Base-by-base conservation (phyloP, 2,329 filamentous ascomycete genomes). In the Cercospora sesami region DNA sequence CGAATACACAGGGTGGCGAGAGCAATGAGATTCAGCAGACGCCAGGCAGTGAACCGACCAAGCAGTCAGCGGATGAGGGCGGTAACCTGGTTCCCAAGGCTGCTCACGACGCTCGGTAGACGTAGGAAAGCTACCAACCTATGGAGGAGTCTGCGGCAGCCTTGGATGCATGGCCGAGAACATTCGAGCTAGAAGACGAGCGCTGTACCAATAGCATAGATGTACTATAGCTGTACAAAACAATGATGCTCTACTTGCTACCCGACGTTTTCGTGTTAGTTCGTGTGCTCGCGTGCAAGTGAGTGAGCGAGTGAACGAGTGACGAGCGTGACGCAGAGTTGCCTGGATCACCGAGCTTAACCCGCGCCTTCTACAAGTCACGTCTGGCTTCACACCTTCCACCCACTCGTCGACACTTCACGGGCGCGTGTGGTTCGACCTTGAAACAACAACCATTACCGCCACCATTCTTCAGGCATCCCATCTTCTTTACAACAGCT, bases 141-240 rank as follows among this genome's bases (percentile, higher is more conserved):
- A 28, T 26, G 12, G 18, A 5, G 12, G 23, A 53, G 23, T 28
- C 48, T 28, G 23, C 48, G 21, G 48, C 48, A 5, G 12, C 14
- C 10, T 23, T 53, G 12, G 23, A 23, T 21, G 42, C 48, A 53
- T 28, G 48, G 48, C 2, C 21, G 48, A 26, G 48, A 53, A 26
- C 21, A 23, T 23, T 16, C 48, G 26, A 31, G 51, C 28, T 28
- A 30, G 14, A 55, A 6, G 16, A 39, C 48, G 14, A 57, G 31
- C 62, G 21, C 45, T 68, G 62, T 62, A 65, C 31, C 5, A 61
- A 33, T 64, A 68, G 48, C 57, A 65, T 68, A 61, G 62, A 64
- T 68, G 66, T 68, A 68, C 26, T 28, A 68, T 68, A 65, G 45
- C 23, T 64, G 62, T 64, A 64, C 62, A 64, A 64, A 59, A 16